Conservation (phyloP, 1,284 basidiomycete genomes). For the Meira nashicola region DNA sequence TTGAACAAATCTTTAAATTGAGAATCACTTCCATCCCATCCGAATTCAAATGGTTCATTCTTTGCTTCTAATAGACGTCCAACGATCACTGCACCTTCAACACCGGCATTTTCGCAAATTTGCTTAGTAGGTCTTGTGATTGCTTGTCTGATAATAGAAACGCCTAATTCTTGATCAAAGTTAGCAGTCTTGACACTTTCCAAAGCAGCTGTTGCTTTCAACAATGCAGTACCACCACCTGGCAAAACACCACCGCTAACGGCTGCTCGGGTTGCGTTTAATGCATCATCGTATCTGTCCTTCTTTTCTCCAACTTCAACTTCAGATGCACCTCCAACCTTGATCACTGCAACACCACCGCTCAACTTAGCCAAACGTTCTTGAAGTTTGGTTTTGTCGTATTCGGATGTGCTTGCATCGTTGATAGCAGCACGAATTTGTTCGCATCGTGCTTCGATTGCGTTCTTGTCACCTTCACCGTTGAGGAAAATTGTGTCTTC, state of each 20-base stretch:
- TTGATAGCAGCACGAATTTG: constrained; percentile 81
- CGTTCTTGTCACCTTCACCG: constrained; percentile 61
- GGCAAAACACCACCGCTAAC: constrained; percentile 92
- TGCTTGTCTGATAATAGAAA: constrained; percentile 85
- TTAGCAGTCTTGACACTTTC: constrained; percentile 74
- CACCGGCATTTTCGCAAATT: constrained; percentile 90
- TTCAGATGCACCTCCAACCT: constrained; percentile 87
- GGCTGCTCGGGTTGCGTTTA: constrained; percentile 93
- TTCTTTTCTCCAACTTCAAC: constrained; percentile 99
- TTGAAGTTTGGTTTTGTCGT: constrained; percentile 90
- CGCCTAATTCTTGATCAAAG: constrained; percentile 97
- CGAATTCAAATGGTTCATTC: constrained; percentile 54
- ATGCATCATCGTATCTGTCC: constrained; percentile 95
- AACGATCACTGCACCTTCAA: constrained; percentile 88
- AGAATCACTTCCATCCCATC: constrained; percentile 85
- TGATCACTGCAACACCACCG: constrained; percentile 96
- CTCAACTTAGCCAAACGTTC: constrained; percentile 92
- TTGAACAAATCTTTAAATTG: constrained; percentile 93
- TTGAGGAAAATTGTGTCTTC: constrained; percentile 97
- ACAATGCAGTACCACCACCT: constrained; percentile 83
- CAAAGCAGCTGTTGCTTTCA: constrained; percentile 82
- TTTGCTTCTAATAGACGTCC: constrained; percentile 59
- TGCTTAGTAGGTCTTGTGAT: constrained; percentile 72
- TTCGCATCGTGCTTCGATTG: constrained; percentile 63
- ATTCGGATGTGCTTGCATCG: constrained; percentile 83